Percentiles rank a stretch among this genome's conserved stretches.
phyloP scores from a whole-genome alignment of 139 green algal species.

The Closterium sp. region DNA sequence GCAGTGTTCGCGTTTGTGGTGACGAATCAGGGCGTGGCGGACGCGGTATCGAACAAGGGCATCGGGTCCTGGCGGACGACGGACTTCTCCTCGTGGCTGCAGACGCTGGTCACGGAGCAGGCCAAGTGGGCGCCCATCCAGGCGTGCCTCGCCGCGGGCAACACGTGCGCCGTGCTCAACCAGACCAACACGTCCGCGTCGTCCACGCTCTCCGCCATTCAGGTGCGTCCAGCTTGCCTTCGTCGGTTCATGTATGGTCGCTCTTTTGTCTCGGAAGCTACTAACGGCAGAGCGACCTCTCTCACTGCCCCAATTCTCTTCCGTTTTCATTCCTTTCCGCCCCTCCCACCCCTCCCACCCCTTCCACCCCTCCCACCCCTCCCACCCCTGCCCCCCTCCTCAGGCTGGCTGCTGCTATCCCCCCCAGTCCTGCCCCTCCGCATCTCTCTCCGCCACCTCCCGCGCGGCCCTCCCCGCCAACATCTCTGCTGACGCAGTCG shows the following conservation, averaged over 20 bases:
- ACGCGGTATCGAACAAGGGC: constrained; percentile 9
- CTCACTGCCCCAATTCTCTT: not conserved
- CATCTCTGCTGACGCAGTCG: not conserved
- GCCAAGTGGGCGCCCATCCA: constrained; percentile 19
- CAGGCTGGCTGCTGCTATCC: constrained; percentile 44
- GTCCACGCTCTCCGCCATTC: not conserved
- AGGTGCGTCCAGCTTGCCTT: not conserved
- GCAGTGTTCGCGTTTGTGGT: constrained; percentile 45
- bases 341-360: not conserved
- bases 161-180: not conserved
- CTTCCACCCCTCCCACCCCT: too few species aligned
- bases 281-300: too few species aligned
- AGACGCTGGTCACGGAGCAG: constrained; percentile 3
- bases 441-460: constrained; percentile 22
- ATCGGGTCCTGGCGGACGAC: constrained; percentile 17
- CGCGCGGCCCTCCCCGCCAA: not conserved
- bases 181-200: not conserved
- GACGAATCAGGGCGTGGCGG: constrained; percentile 16
- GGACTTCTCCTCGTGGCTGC: constrained; percentile 35
- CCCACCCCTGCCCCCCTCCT: too few species aligned
- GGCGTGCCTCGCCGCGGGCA: constrained; percentile 1
- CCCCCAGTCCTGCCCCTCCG: constrained; percentile 24
- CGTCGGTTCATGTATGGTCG: not conserved
- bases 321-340: not conserved
- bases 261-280: not conserved